Base-by-base conservation (phyloP, 1,284 basidiomycete genomes). In the Leccinum subspadiceum region DNA sequence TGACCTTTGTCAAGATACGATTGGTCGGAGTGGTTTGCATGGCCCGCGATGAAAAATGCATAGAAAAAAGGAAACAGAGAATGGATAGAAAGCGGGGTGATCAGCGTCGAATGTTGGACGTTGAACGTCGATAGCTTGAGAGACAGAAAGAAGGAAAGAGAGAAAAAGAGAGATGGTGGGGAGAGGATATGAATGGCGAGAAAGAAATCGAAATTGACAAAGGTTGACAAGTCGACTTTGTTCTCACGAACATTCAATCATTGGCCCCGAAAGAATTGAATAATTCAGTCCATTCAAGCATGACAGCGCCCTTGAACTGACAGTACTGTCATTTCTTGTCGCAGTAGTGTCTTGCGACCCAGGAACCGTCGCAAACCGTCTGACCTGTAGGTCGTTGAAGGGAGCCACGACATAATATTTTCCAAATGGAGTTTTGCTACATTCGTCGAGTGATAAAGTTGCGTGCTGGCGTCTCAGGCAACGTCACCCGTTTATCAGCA, bases 1-100 rank as follows among this genome's bases (percentile, higher is more conserved):
- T 59, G 60, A 72, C 60, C 46, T 59, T 52, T 9, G 60, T 51
- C 55, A 71, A 56, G 60, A 71, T 60, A 7, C 60, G 46, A 53
- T 50, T 56, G 33, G 48, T 52, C 52, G 51, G 20, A 4, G 57
- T 4, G 24, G 51, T 51, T 26, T 53, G 58, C 71, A 70, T 70
- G 54, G 53, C 52, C 24, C 31, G 8, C 8, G 9, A 51, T 12
- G 31, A 57, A 39, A 37, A 15, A 3, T 2, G 17, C 51, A 22
- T n/a, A 39, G n/a, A 41, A 48, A 48, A 33, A 24, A 31, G 33
- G 56, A 41, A 35, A 24, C 13, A 49, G 17, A 35, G 44, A 35
- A 20, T 6, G 51, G 41, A 53, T n/a, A 60, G 39, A 59, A 17
- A 44, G 15, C 39, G 53, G 26, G 49, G 17, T 44, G 10, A 20